Evolutionary conservation across 257 asterid species (phyloP).

Genomic region (Euphrasia confusa): DNA sequence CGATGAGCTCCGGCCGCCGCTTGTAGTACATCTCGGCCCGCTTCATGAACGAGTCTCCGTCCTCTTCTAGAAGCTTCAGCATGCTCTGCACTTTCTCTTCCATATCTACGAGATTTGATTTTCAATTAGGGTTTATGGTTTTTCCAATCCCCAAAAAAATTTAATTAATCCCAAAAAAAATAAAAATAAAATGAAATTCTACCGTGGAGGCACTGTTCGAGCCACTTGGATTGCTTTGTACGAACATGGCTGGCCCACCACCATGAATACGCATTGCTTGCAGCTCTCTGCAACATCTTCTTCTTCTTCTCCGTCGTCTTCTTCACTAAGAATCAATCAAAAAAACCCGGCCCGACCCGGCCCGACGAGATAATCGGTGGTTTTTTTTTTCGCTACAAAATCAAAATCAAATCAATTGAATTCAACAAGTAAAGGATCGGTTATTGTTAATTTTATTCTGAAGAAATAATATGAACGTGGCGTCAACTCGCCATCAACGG

Average conservation of each 20-base stretch:
- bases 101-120: slow-evolving; percentile 47
- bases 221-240: slow-evolving; percentile 68
- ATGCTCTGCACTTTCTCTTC: slow-evolving; percentile 70
- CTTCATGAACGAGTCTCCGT: slow-evolving; percentile 86
- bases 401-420: no score
- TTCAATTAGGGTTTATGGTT: background rate
- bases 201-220: slow-evolving; percentile 65
- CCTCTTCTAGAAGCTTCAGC: slow-evolving; percentile 70
- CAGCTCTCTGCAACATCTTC: slow-evolving; percentile 61
- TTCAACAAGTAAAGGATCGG: slow-evolving; percentile 16
- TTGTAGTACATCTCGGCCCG: slow-evolving; percentile 95
- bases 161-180: background rate
- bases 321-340: background rate
- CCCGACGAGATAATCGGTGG: no score
- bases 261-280: slow-evolving; percentile 69
- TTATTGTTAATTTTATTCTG: background rate
- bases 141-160: background rate
- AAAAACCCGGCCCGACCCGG: background rate
- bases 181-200: background rate
- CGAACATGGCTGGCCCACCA: slow-evolving; percentile 77
- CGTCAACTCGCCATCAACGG: slow-evolving; percentile 26
- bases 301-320: background rate
- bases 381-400: no score
- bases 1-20: slow-evolving; percentile 77
- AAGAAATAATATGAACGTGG: slow-evolving; percentile 26